Conservation (phyloP, 768 basidiomycete genomes). For the Lactarius hatsudake region DNA sequence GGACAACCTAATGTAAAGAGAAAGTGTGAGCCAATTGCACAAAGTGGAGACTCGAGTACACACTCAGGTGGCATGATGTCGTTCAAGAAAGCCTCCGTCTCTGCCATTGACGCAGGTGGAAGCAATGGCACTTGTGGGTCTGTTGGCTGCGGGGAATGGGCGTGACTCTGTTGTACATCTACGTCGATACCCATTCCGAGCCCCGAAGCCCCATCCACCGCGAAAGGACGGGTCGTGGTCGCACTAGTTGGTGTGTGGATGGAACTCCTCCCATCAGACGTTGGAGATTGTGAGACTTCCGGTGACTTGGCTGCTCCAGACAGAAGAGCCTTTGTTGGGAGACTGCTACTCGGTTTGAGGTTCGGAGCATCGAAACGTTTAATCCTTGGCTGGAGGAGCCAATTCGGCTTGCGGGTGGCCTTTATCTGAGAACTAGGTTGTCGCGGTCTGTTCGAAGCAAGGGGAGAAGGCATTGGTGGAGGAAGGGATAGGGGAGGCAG, state of each 20-base stretch:
- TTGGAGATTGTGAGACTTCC: conserved; percentile 3
- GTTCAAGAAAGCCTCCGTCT: conserved; percentile 40
- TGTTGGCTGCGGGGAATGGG: background rate
- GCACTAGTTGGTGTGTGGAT: conserved; percentile 4
- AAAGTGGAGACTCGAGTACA: conserved; percentile 19
- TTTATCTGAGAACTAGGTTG: background rate
- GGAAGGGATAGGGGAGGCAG: background rate
- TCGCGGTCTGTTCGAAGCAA: background rate
- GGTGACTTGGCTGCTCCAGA: conserved; percentile 1
- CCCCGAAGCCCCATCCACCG: background rate
- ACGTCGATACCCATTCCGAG: background rate
- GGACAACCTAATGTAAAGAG: background rate
- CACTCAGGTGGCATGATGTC: conserved; percentile 43
- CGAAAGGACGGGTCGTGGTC: background rate
- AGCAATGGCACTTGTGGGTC: conserved; percentile 14
- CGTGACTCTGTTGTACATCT: background rate
- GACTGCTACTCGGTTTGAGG: conserved; percentile 20
- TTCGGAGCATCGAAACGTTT: conserved; percentile 33
- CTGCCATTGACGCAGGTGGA: conserved; percentile 23
- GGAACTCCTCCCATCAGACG: conserved; percentile 2
- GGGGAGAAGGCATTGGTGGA: background rate
- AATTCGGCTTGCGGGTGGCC: conserved; percentile 18
- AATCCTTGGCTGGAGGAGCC: conserved; percentile 33
- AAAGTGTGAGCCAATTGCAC: background rate
- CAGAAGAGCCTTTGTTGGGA: conserved; percentile 24